Base-by-base conservation (phyloP, 306 rosid species). In the Dicorynia guianensis region DNA sequence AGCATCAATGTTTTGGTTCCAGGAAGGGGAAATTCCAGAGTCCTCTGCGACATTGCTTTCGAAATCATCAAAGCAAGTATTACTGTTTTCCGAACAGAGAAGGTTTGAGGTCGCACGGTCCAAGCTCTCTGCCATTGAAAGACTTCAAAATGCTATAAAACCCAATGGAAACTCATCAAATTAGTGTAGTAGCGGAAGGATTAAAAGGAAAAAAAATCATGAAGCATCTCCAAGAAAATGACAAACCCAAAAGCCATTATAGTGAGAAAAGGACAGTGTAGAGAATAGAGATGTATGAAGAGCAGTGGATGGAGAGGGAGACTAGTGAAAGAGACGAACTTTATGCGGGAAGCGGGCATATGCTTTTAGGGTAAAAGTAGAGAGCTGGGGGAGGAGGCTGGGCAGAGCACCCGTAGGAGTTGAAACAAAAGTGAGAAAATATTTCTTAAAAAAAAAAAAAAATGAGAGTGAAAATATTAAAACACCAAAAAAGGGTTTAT, bases 331-430 rank as follows among this genome's bases (percentile, higher is more conserved):
- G 82, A 70, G 54, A 14, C 8, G 77, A 79, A 74, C 77, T 79
- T 87, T 86, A 86, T 80, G 93, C 67, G 81, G 84, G 82, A 75
- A 55, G 59, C 48, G 75, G 74, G 71, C 72, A 49, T 75, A 53
- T 66, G 91, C 50, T 44, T 84, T 71, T 87, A 83, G 93, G 96
- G 91, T 82, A 83, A 70, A 46, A 0, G 69, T 69, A 36, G 75
- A 61, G 56, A 11, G 11, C 46, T 42, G 75, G 79, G 72, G 69
- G 57, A 59, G 56, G 47, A 39, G 69, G 80, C 25, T 77, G 63
- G 17, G 77, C 68, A 49, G 63, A 13, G 77, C 68, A 49, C 72
- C 79, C 80, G 30, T 1, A 25, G 30, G 2, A 25, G 30, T 2
- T 25, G 30, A 25, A 25, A 25, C 30, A 25, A 25, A 25, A 25